phyloP scores from a whole-genome alignment of 208 protist species.

The Crithidia brevicula region DNA sequence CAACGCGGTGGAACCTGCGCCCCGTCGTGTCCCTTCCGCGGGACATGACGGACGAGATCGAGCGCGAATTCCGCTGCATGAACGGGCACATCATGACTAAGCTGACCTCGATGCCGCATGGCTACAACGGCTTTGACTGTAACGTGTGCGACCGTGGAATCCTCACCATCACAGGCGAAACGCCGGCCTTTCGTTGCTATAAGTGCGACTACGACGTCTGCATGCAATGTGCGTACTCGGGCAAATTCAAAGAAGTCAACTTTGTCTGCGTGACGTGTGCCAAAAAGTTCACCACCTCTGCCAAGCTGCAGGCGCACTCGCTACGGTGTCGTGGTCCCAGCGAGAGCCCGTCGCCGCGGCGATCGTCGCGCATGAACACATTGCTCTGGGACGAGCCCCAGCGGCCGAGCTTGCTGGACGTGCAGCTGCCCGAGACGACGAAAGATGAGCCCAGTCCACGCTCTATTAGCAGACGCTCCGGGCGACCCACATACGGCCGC shows the following conservation, averaged over 20 bases:
- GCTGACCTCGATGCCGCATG: constrained; percentile 78
- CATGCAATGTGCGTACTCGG: constrained; percentile 78
- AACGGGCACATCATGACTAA: constrained; percentile 90
- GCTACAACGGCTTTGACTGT: constrained; percentile 91
- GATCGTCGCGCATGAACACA: constrained; percentile 83
- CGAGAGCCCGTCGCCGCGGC: constrained; percentile 72
- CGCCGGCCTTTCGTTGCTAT: constrained; percentile 81
- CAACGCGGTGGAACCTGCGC: constrained; percentile 79
- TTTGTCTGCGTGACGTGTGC: constrained; percentile 87
- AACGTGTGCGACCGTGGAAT: constrained; percentile 88
- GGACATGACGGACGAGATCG: constrained; percentile 61
- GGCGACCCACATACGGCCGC: constrained; percentile 54
- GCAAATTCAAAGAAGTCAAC: constrained; percentile 76
- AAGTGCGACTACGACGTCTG: constrained; percentile 93
- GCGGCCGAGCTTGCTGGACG: constrained; percentile 72
- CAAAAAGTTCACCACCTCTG: constrained; percentile 79
- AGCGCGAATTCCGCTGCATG: constrained; percentile 74
- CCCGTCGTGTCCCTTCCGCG: constrained; percentile 77
- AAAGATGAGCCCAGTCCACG: constrained; percentile 23
- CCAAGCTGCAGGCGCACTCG: constrained; percentile 83
- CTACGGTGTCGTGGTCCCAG: constrained; percentile 80
- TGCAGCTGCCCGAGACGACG: constrained; percentile 50
- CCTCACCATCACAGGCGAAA: constrained; percentile 66
- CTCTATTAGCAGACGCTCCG: constrained; percentile 31
- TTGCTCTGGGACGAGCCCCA: constrained; percentile 79